Evolutionary conservation across 257 asterid species (phyloP), one percentile per base, ranked within the genome.

Genomic region (Solanum gandarillasii): DNA sequence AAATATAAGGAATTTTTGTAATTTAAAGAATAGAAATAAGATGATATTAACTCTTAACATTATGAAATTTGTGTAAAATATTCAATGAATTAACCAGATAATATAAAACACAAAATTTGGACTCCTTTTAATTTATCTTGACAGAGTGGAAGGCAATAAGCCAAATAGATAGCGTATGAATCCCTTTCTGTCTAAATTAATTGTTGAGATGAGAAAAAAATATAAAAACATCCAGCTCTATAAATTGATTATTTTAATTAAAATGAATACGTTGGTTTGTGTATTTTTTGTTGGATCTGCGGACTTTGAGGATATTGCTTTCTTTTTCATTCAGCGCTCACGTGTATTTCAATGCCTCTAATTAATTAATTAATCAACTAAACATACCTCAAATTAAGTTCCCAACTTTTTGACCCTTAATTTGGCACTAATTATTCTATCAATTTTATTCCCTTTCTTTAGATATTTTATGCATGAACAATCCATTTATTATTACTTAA

Each of bases 291-390:
- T 90, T 91, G 93, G 94, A 92, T 91, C 87, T 90, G 91, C 98
- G 94, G 94, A 91, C 89, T 94, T 95, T 89, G 78, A 90, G 96
- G 95, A 86, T 6, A 89, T 91, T 91, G 95, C 91, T 88, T 89
- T 88, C 86, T 83, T 84, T 81, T 86, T 73, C 87, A 52, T 74
- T 20, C 70, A 82, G 18, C 38, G 58, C 23, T 75, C 62, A 84
- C 90, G 87, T 67, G 87, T 67, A 65, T 36, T 68, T 87, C 70
- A 9, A 82, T 16, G 41, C 43, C 43, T 82, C 86, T 38, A 82
- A 43, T 41, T 43, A 79, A 43, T 41, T 79, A 79, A 79, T 46
- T 58, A 58, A 79, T 81, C 65, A 78, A 25, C n/a, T 78, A 13
- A 39, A 78, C 71, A 62, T n/a, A 62, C 67, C 67, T 58, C 67